phyloP scores from a whole-genome alignment of 495 filamentous ascomycete species.

The Neurospora sp. region DNA sequence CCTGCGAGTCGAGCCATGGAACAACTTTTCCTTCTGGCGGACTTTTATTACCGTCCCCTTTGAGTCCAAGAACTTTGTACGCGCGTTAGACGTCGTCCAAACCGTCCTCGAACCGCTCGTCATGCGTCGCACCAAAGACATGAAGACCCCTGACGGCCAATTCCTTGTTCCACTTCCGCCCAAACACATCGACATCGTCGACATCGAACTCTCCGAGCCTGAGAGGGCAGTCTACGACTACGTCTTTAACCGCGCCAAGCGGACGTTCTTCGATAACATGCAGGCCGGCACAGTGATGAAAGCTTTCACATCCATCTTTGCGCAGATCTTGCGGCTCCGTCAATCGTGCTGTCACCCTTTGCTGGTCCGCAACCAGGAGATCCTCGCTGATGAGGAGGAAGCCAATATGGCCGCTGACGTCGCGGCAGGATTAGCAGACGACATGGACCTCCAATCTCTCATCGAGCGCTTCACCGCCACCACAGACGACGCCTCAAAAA shows the following conservation, averaged over 20 bases:
- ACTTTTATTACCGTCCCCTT: conserved; percentile 98
- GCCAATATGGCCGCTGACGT: conserved; percentile 72
- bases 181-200: conserved; percentile 69
- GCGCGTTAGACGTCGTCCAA: conserved; percentile 92
- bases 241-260: conserved; percentile 73
- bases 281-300: conserved; percentile 89
- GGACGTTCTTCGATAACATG: conserved; percentile 72
- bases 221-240: conserved; percentile 89
- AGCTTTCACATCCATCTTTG: conserved; percentile 91
- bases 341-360: conserved; percentile 92
- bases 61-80: conserved; percentile 85
- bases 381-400: conserved; percentile 81
- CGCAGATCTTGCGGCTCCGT: conserved; percentile 86
- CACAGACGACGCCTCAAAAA: conserved; percentile 50
- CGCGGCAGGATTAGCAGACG: conserved; percentile 73
- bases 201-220: conserved; percentile 70
- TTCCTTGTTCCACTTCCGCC: conserved; percentile 80
- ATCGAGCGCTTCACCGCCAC: conserved; percentile 71
- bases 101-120: conserved; percentile 93
- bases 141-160: conserved; percentile 88
- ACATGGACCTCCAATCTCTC: conserved; percentile 86
- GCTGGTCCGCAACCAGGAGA: conserved; percentile 71
- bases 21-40: conserved; percentile 96
- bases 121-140: conserved; percentile 90
- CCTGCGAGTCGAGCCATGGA: conserved; percentile 90